Percentiles rank a stretch among this genome's conserved stretches.
These are phyloP conservation scores for Chaetomiaceae sp. DNA, from an alignment of 2,329 filamentous ascomycete genomes.

Conservation along the genomic window DNA sequence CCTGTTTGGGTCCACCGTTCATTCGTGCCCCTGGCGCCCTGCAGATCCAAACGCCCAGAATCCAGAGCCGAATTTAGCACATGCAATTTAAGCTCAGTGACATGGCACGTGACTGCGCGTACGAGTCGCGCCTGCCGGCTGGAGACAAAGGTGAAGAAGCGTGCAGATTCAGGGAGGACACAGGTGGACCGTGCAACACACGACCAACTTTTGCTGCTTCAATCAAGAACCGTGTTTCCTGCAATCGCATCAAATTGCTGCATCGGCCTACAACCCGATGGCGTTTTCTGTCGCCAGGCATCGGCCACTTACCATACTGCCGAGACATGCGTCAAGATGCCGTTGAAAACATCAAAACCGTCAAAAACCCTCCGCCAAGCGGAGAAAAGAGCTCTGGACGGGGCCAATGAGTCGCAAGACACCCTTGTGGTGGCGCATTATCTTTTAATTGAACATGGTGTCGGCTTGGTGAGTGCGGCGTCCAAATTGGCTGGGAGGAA, in stretches of 20 bases:
- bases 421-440: slow-evolving; percentile 40
- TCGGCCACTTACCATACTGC: not conserved
- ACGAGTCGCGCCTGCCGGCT: slow-evolving; percentile 3
- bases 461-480: slow-evolving; percentile 39
- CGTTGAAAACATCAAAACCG: slow-evolving; percentile 22
- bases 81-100: not conserved
- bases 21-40: no score
- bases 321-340: slow-evolving; percentile 16
- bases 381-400: slow-evolving; percentile 29
- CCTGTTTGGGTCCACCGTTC: not conserved
- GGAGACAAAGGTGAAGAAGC: no score
- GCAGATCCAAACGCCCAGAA: not conserved
- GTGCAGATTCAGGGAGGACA: no score
- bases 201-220: not conserved
- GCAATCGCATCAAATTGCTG: not conserved
- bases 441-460: slow-evolving; percentile 37
- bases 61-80: not conserved
- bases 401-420: slow-evolving; percentile 40
- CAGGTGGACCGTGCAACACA: not conserved
- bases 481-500: slow-evolving; percentile 7
- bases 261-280: not conserved
- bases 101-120: slow-evolving; percentile 17
- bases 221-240: no score
- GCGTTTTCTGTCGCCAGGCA: slow-evolving; percentile 7
- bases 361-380: slow-evolving; percentile 28